Base-by-base conservation (phyloP, 805 yeast species). In the Myxozyma sirexii region DNA sequence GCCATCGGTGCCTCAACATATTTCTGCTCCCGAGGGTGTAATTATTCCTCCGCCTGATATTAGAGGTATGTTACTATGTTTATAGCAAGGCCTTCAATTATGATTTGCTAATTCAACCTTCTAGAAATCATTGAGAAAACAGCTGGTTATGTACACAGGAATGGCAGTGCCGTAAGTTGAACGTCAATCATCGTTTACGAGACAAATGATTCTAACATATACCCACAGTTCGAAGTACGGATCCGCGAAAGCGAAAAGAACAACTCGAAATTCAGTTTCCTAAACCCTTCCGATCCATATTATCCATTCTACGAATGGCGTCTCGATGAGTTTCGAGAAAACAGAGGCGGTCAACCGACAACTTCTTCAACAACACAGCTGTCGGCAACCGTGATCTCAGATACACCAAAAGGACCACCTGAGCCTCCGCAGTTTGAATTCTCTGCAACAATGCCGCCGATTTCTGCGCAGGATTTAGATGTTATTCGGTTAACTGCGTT, bases 401-500 rank as follows among this genome's bases (percentile, higher is more conserved):
- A 47, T 6, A 33, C 21, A 5, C 33, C 51, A 3, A 37, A 56
- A 13, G 50, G 70, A 67, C 58, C 62, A 41, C 31, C 66, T 52
- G 56, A 67, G 51, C 76, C 77, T 0, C 64, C 65, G 6, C 60
- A 66, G 27, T 67, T 70, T 38, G 68, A 70, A 44, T 75, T 80
- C 55, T 57, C 72, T 8, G 53, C 60, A 7, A 66, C 70, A 2
- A 41, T 68, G 37, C 76, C 77, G 15, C 74, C 75, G 15, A 76
- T 90, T 2, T 82, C 93, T 0, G 69, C 80, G 0, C 75, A 79
- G 31, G 97, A 91, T 70, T 73, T 87, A 27, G 87, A 86, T 27
- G 77, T 87, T 10, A 80, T 93, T 44, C 87, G 88, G 70, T 68
- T 84, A 1, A 83, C 92, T 0, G 97, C 97, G 0, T 78, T 83